Percentiles rank a stretch among this genome's conserved stretches.
Conservation (phyloP, 352 stramenopile genomes). For the Phytophthora hibernalis region DNA sequence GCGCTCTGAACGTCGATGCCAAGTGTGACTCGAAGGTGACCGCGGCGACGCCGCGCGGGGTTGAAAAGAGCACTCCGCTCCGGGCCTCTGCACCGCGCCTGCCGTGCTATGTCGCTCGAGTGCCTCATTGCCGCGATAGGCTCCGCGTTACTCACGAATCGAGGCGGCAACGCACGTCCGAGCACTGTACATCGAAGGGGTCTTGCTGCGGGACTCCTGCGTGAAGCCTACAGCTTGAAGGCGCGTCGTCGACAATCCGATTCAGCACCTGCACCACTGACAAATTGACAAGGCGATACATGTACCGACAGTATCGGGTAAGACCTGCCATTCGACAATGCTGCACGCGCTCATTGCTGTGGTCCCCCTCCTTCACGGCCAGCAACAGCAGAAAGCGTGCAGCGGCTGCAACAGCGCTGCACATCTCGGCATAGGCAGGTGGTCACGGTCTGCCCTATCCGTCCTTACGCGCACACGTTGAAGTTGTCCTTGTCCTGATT, state of each 20-base stretch:
- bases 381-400: constrained; percentile 32
- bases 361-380: constrained; percentile 17
- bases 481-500: constrained; percentile 20
- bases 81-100: constrained; percentile 17
- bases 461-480: constrained; percentile 18
- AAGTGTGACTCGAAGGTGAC: constrained; percentile 3
- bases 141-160: constrained; percentile 37
- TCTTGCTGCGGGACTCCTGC: too few relatives aligned
- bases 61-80: constrained; percentile 20
- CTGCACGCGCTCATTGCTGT: constrained; percentile 12
- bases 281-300: neutral
- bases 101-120: constrained; percentile 32
- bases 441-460: too few relatives aligned
- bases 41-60: constrained; percentile 10
- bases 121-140: constrained; percentile 40
- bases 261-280: constrained; percentile 11
- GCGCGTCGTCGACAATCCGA: constrained; percentile 18
- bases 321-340: constrained; percentile 33
- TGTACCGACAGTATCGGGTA: neutral
- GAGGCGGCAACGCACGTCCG: neutral
- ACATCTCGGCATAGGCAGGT: constrained; percentile 28
- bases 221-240: neutral
- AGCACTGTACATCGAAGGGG: neutral
- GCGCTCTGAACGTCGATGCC: constrained; percentile 24
- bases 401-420: constrained; percentile 11